Evolutionary conservation across 2,329 filamentous ascomycete species (phyloP).

Genomic region (Fusarium musae): DNA sequence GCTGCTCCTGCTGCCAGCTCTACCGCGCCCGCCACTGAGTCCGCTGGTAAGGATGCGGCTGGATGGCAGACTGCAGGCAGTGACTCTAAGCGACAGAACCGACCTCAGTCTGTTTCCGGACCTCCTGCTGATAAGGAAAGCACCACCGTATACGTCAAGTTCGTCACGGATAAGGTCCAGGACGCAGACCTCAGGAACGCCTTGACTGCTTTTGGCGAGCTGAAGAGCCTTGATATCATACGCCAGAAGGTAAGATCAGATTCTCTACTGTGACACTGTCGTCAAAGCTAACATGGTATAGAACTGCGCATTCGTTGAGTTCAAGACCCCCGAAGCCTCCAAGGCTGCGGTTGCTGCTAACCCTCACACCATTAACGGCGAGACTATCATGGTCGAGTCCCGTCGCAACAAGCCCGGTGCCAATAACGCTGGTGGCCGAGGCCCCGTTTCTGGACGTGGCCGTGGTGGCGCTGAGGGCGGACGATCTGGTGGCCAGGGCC

Average conservation of each 20-base stretch:
- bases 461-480: slow-evolving; percentile 72
- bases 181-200: slow-evolving; percentile 76
- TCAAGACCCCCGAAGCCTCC: slow-evolving; percentile 82
- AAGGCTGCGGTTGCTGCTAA: slow-evolving; percentile 84
- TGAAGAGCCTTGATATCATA: slow-evolving; percentile 81
- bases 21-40: slow-evolving; percentile 54
- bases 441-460: slow-evolving; percentile 69
- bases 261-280: background rate
- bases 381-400: slow-evolving; percentile 88
- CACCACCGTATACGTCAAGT: slow-evolving; percentile 92
- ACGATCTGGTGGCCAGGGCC: slow-evolving; percentile 69
- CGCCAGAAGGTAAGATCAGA: slow-evolving; percentile 76
- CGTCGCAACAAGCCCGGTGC: slow-evolving; percentile 80
- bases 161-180: slow-evolving; percentile 89
- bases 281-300: slow-evolving; percentile 52
- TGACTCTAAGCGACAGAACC: slow-evolving; percentile 85
- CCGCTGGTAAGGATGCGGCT: slow-evolving; percentile 60
- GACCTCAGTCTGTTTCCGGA: slow-evolving; percentile 73
- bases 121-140: slow-evolving; percentile 76
- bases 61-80: slow-evolving; percentile 88
- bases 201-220: slow-evolving; percentile 76
- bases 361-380: slow-evolving; percentile 84
- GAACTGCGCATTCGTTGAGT: slow-evolving; percentile 99
- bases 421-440: slow-evolving; percentile 75
- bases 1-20: slow-evolving; percentile 51